Evolutionary conservation across 148 eudicot genomes (phyloP), one percentile per base, ranked within the genome.

Genomic region (Agrostemma githago): DNA sequence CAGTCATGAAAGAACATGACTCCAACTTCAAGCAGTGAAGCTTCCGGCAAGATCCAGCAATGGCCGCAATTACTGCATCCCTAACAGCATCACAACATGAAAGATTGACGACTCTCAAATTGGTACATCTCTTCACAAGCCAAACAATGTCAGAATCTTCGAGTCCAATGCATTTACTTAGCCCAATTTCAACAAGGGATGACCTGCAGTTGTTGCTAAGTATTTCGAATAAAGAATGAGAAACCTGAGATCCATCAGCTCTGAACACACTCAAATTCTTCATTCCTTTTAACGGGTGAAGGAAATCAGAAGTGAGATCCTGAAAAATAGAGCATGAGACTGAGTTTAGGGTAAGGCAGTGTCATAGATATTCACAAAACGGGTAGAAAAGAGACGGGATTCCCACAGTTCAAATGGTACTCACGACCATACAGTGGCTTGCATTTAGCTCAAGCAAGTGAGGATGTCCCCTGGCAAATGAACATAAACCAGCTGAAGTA

Each of bases 141-240:
- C 79, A 77, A 39, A 53, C 56, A 54, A 92, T 78, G 76, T 87
- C 81, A 14, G 38, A 56, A 69, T 89, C 94, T 9, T 80, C 79
- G 62, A 89, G 79, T 48, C 92, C 89, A 66, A 80, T 74, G 78
- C 92, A 92, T 89, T 92, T 92, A 72, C 97, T 87, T 46, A 89
- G 75, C n/a, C 92, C 85, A 21, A 92, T 78, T 76, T 92, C 90
- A 42, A 81, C 77, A 73, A 89, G 78, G 42, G 74, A 48, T 48
- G 54, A 76, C 66, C 71, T 82, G 82, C 87, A 85, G 38, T 70
- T 86, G 58, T 68, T 61, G 76, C 83, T 77, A 17, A 92, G 75
- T 42, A 78, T 77, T 17, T 80, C 77, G 65, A 88, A 80, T 16
- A 72, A 44, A 70, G 84, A 74, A 12, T 83, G 80, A 41, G 83